A percentile compares a stretch with the other conserved stretches of the same genome.
phyloP scores from a whole-genome alignment of 139 green algal species.

The Parachlorella kessleri region DNA sequence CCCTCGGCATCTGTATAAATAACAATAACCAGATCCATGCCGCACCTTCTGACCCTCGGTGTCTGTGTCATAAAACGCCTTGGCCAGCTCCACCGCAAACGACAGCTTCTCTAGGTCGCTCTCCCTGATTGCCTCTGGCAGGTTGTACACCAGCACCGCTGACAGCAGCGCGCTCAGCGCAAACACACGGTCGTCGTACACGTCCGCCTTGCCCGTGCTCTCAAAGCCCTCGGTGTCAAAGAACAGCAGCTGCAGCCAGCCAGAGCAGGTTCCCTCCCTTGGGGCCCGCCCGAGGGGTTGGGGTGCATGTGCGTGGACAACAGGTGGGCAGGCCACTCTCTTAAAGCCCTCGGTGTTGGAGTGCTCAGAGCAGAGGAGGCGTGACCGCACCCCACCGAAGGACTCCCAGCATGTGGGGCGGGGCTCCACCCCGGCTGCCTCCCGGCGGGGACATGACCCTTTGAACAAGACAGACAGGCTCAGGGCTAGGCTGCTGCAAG shows the following conservation, averaged over 20 bases:
- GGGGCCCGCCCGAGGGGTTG: too few relatives aligned
- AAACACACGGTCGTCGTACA: slow-evolving; percentile 96
- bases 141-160: slow-evolving; percentile 84
- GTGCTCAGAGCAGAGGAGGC: too few relatives aligned
- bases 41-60: neutral
- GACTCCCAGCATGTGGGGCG: too few relatives aligned
- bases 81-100: slow-evolving; percentile 90
- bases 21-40: neutral
- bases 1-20: neutral
- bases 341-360: too few relatives aligned
- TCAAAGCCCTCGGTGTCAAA: slow-evolving; percentile 97
- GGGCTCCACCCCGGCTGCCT: too few relatives aligned
- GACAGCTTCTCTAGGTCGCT: slow-evolving; percentile 89
- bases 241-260: slow-evolving; percentile 71
- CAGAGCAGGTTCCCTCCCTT: too few relatives aligned
- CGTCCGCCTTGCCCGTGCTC: slow-evolving; percentile 81
- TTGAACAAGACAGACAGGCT: too few relatives aligned
- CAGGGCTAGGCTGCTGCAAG: too few relatives aligned
- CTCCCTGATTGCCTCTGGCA: slow-evolving; percentile 89
- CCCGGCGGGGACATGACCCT: too few relatives aligned
- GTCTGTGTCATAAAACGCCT: slow-evolving; percentile 58
- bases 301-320: too few relatives aligned
- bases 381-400: too few relatives aligned
- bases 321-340: too few relatives aligned
- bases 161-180: slow-evolving; percentile 78